Percentiles rank a stretch among this genome's conserved stretches.
Conservation (phyloP, 108 stramenopile species). For the Nitzschia sp. region DNA sequence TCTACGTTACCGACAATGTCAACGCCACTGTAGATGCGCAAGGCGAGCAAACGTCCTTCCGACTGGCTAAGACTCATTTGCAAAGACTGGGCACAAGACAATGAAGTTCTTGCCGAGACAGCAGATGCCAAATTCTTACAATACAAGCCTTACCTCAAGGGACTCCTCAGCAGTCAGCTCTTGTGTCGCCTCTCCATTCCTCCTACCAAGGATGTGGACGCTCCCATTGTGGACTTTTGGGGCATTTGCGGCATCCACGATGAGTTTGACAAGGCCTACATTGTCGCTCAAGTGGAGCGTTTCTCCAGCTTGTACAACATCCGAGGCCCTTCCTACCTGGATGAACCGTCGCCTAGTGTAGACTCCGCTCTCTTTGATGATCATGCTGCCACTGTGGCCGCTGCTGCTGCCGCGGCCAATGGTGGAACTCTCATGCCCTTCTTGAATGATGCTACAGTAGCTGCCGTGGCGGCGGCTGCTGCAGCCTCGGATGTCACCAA, state of each 20-base stretch:
- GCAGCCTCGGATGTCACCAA: slow-evolving; percentile 21
- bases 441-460: slow-evolving; percentile 2
- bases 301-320: slow-evolving; percentile 73
- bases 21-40: slow-evolving; percentile 51
- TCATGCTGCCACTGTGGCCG: slow-evolving; percentile 24
- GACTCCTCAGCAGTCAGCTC: slow-evolving; percentile 58
- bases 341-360: slow-evolving; percentile 6
- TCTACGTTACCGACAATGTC: background rate
- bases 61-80: slow-evolving; percentile 75
- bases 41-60: slow-evolving; percentile 61
- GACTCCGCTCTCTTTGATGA: slow-evolving; percentile 18
- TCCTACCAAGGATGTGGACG: slow-evolving; percentile 1
- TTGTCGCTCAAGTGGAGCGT: slow-evolving; percentile 72
- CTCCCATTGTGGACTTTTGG: slow-evolving; percentile 61
- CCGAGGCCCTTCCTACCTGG: slow-evolving; percentile 19
- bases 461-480: slow-evolving; percentile 36
- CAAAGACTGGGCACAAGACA: slow-evolving; percentile 65
- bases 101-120: slow-evolving; percentile 48
- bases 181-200: slow-evolving; percentile 65
- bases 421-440: background rate
- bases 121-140: slow-evolving; percentile 55
- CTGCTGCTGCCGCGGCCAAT: slow-evolving; percentile 34
- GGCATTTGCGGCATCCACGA: slow-evolving; percentile 62
- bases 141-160: slow-evolving; percentile 78
- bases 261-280: slow-evolving; percentile 76